Conservation (phyloP, 2,329 filamentous ascomycete genomes). For the Ceratocystiopsis minuta region DNA sequence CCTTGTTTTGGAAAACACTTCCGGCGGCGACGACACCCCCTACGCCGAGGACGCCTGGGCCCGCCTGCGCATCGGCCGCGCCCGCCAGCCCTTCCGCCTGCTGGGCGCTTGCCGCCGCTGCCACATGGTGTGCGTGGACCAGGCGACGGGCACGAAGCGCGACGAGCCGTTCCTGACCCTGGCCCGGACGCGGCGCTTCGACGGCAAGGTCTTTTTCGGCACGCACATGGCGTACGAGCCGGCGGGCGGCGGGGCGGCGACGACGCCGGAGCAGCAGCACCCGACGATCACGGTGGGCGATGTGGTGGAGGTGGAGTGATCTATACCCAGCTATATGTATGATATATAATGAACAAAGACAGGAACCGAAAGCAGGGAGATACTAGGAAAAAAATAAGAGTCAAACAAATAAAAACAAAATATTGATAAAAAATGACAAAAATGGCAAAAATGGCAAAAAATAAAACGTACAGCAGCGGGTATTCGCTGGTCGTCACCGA, state of each 20-base stretch:
- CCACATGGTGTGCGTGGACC: conserved; percentile 92
- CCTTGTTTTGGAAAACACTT: conserved; percentile 43
- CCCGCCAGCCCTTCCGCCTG: conserved; percentile 41
- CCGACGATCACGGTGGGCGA: conserved; percentile 35
- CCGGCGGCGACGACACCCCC: conserved; percentile 16
- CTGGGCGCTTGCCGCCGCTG: conserved; percentile 75
- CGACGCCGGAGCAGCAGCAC: conserved; percentile 16
- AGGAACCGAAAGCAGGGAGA: too few relatives aligned
- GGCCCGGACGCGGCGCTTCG: conserved; percentile 66
- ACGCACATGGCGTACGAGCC: conserved; percentile 48
- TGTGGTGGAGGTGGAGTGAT: conserved; percentile 11
- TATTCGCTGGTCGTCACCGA: too few relatives aligned
- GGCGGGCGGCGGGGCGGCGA: background rate
- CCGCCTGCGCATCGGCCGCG: conserved; percentile 42
- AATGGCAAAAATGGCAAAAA: too few relatives aligned
- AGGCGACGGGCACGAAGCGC: conserved; percentile 56
- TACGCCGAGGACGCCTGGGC: conserved; percentile 74
- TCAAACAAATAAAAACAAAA: too few relatives aligned
- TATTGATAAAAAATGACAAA: too few relatives aligned
- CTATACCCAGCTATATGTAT: too few relatives aligned
- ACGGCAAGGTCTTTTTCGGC: conserved; percentile 79
- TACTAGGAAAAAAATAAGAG: too few relatives aligned
- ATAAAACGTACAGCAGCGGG: too few relatives aligned
- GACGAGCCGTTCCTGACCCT: conserved; percentile 81
- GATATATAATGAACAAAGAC: too few relatives aligned